Base-by-base conservation (phyloP, 352 stramenopile species). In the Thalassiosira livingstoniorum region DNA sequence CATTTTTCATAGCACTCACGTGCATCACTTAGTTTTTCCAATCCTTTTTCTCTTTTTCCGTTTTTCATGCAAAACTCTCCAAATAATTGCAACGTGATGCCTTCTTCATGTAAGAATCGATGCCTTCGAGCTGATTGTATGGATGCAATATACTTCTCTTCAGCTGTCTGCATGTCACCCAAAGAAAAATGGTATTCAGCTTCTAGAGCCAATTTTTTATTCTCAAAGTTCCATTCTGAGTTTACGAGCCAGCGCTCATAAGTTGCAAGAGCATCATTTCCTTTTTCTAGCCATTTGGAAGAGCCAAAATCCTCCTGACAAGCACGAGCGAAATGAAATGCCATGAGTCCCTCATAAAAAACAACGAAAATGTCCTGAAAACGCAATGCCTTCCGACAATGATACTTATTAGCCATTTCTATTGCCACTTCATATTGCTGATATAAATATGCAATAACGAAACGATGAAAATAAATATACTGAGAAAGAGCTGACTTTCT, bases 61-160 rank as follows among this genome's bases (percentile, higher is more conserved):
- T 7, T 5, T 29, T 23, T 27, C 5, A n/a, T 5, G 47, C 21
- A 58, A n/a, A 58, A 58, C 4, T 29, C 7, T 25, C 47, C 47
- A 27, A 29, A 58, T 23, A 58, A 58, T n/a, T 58, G 11, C 21
- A 29, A 58, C 27, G 47, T 5, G 7, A 58, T 11, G 11, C 47
- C 47, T 58, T 58, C 47, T 27, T 58, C 47, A 58, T 58, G 47
- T 5, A 7, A 11, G n/a, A 58, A 58, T 10, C 47, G 47, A 27
- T 58, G 47, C 27, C 4, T 4, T 5, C 27, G 47, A 29, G 47
- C 21, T 29, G 47, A 58, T 58, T 58, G 47, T 10, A 58, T 58
- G n/a, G 47, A 11, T 25, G 27, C 4, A 29, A 29, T n/a, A 58
- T 58, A 58, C 47, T 58, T 58, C 21, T 5, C 21, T 58, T 58